Base-by-base conservation (phyloP, 108 stramenopile species). In the Nitzschia inconspicua region DNA sequence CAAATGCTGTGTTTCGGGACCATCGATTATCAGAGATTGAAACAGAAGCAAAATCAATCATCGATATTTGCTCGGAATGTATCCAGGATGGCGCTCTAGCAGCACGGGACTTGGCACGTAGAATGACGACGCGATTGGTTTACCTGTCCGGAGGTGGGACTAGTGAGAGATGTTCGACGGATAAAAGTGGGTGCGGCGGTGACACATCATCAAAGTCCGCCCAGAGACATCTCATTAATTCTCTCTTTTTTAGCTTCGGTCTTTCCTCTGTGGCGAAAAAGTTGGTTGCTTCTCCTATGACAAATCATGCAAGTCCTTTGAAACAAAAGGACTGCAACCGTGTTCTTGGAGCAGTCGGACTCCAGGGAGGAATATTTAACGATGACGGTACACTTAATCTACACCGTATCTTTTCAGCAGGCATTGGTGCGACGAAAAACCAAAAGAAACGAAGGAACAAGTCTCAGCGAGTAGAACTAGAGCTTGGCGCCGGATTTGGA, bases 131-230 rank as follows among this genome's bases (percentile, higher is more conserved):
- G 23, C 54, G 82, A 18, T 50, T 93, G 30, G 51, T 89, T 37
- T 88, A 86, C 55, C 81, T 88, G 26, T 78, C 78, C 3, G 91
- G 91, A 9, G 91, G 91, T 34, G 91, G 91, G 11, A 88, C 83
- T 18, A 93, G 88, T 36, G 75, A 76, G 14, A 34, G 75, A 18
- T 36, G 47, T n/a, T 20, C 43, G n/a, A 46, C 44, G 3, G 48
- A 36, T 24, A 46, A 58, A 28, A 13, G 32, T 25, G 25, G 22
- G 19, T 36, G 24, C 22, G 2, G 9, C 11, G 19, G 11, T 26
- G 3, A 27, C 10, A 23, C 23, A 30, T 31, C 26, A 19, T 20
- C 44, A 13, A 64, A 65, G 34, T 24, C 20, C 20, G 27, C 16
- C 6, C 60, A 68, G 49, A 37, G 44, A 32, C 68, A 66, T 28